phyloP scores from a whole-genome alignment of 345 rosid genomes.

The Melastoma malabathricum region DNA sequence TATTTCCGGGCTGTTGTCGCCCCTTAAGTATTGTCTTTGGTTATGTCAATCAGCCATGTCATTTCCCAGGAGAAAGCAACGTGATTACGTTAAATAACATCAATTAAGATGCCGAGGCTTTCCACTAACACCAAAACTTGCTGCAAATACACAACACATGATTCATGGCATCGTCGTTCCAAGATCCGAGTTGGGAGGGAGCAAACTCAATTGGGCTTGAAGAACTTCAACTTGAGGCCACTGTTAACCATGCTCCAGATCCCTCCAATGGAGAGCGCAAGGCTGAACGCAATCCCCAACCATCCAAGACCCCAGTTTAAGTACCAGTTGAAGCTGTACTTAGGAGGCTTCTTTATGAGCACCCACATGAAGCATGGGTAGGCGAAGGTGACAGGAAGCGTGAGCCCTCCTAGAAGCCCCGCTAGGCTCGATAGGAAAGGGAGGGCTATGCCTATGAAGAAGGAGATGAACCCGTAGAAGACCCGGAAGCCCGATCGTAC shows the following conservation, averaged over 20 bases:
- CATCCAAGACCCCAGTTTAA: conserved; percentile 92
- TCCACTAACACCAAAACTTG: conserved; percentile 4
- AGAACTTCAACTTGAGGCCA: conserved; percentile 84
- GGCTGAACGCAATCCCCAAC: conserved; percentile 81
- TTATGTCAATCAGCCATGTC: too few species aligned
- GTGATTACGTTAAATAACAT: too few species aligned
- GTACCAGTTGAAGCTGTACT: conserved; percentile 89
- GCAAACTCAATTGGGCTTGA: conserved; percentile 47
- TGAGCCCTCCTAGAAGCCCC: conserved; percentile 85
- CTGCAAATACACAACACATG: background rate
- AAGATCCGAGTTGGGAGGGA: background rate
- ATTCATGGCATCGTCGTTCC: background rate
- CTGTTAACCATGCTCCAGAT: conserved; percentile 77
- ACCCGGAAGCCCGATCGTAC: conserved; percentile 91
- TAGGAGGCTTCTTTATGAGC: conserved; percentile 62
- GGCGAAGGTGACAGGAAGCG: conserved; percentile 89
- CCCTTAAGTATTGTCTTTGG: too few species aligned
- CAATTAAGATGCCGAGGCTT: background rate
- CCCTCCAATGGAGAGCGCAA: conserved; percentile 89
- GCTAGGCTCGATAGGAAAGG: conserved; percentile 89
- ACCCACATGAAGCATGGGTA: conserved; percentile 99
- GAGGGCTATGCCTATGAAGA: conserved; percentile 90
- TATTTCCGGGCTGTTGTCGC: too few species aligned
- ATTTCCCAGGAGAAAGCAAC: too few species aligned
- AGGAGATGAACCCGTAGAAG: conserved; percentile 61